Evolutionary conservation across 2,329 filamentous ascomycete species (phyloP), one percentile per base, ranked within the genome.

Genomic region (Neophaeococcomyces aloes): DNA sequence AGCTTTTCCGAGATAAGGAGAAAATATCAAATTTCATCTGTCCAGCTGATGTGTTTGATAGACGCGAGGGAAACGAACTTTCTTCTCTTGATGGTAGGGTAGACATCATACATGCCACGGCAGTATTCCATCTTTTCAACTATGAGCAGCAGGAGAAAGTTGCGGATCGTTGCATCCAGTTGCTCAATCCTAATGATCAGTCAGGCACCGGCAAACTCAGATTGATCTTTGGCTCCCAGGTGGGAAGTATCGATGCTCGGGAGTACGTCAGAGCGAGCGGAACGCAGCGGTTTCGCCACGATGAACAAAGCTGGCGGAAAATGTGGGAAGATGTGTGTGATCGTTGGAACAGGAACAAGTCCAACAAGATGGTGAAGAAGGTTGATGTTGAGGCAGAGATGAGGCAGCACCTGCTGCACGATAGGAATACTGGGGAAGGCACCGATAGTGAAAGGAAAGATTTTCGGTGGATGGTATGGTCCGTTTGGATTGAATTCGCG

Each of bases 291-390:
- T 54, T 52, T 41, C 41, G 48, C n/a, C 53, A 55, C 53, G 65
- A 72, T 48, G 61, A 65, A 27, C 54, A 59, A 6, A 73, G 66
- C 44, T 78, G 76, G 58, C 68, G 71, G 51, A 54, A 54, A 29
- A 59, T 78, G 18, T 78, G 75, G 75, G 63, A 73, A 41, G 68
- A 74, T 47, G 65, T 76, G 19, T n/a, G n/a, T n/a, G n/a, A n/a
- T n/a, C n/a, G n/a, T 27, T 71, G 71, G 7, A 48, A 46, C 25
- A 54, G 68, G 41, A 38, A 49, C 7, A 38, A 42, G 15, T 47
- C 41, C 36, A 51, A 18, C 23, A 36, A 40, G n/a, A 44, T 53
- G 30, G 53, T 57, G 35, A 47, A 45, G n/a, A 37, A 46, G 19
- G 47, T 57, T 14, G 53, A 55, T 3, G 50, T 45, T 11, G 43